Evolutionary conservation across 1,139 yeast genomes (phyloP), one percentile per base, ranked within the genome.

Genomic region (Martiniozyma asiatica): DNA sequence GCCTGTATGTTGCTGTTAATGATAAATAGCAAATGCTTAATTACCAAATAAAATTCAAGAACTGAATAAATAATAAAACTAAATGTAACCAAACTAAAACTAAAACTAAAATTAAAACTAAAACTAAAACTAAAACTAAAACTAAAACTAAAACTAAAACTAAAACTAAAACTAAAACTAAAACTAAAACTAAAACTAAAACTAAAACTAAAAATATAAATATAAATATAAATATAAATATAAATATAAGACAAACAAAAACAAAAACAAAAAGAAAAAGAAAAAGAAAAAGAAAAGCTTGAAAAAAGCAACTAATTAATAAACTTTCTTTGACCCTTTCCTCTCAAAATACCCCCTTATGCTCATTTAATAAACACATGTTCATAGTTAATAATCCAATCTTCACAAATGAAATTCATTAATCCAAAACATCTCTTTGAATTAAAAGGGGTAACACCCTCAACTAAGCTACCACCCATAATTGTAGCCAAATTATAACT

Each of bases 381-480:
- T 7, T 58, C 60, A 44, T 58, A 66, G 35, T 67, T 54, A 13
- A 49, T 44, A 24, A 70, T 65, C 48, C 68, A 50, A 43, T 59
- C 67, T 42, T 70, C 77, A 41, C 71, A 56, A 12, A 68, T 54
- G 26, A 61, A 60, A 43, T 68, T 70, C 65, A 70, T 68, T 38
- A 67, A 58, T 7, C 77, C 76, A 50, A 70, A 70, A 39, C 61
- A 64, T 36, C 59, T 60, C 25, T 65, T 59, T 42, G 66, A 54
- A n/a, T 62, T 51, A 19, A 64, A 69, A 33, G 71, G 61, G 26
- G 53, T 56, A 40, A 71, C 61, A n/a, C 74, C 72, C 41, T 70
- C 77, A 3, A 73, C 68, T 33, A 70, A 60, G 5, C 74, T 70
- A 2, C 76, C 76, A 1, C 76, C 76, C 39, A 70, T 61, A 14